Evolutionary conservation across 2,329 filamentous ascomycete genomes (phyloP), one percentile per base, ranked within the genome.

Genomic region (Arachnomyces sp.): DNA sequence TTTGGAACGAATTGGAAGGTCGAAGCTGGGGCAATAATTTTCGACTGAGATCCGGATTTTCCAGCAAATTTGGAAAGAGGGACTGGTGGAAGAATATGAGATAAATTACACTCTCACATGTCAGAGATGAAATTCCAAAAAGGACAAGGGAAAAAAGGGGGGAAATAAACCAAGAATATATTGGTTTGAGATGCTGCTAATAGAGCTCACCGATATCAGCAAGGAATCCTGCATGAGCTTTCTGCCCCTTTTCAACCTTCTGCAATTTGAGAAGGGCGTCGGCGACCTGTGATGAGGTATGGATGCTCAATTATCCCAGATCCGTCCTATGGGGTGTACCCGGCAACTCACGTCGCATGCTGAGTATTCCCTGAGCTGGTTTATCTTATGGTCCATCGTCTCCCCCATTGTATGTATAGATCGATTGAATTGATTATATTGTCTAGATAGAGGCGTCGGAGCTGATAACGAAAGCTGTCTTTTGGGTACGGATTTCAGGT

Each of bases 191-290:
- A 31, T 5, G 21, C 21, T 9, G 9, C 21, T 25, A 31, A 12
- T 29, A 28, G n/a, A 2, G 18, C 56, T 49, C 57, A 78, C 75
- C 55, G 38, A 80, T 68, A 55, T 86, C 81, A 29, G 78, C 67
- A 29, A 88, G 63, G 55, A 79, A 80, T 39, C 84, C 84, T 17
- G 79, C 81, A 34, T 75, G 72, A 8, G 79, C 71, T 7, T 81
- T 73, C 14, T 49, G 45, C 8, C 61, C 63, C 17, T 52, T 39
- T 4, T 56, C 48, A 3, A 51, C 45, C 34, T 62, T 62, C 44
- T 81, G 74, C 35, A 88, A 70, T 53, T 82, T 84, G 40, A 86
- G 70, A 2, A 88, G 72, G 4, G 82, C 82, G 58, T 88, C 84
- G 8, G 83, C 84, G 44, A 86, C 68, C 70, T 85, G 38, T 28